Conservation (phyloP, 1,139 yeast genomes). For the Yamadazyma songkhlaensis region DNA sequence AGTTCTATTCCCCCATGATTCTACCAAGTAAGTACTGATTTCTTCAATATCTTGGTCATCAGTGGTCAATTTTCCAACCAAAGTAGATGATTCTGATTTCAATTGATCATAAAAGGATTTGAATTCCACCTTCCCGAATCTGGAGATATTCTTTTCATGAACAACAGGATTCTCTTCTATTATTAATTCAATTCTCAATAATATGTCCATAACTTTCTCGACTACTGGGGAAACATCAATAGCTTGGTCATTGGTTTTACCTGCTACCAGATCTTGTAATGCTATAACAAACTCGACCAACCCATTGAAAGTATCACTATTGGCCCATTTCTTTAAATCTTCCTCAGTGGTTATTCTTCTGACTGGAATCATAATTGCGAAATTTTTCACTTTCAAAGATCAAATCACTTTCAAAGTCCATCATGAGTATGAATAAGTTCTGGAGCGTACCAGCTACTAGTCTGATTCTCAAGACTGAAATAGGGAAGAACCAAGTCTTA, state of each 20-base stretch:
- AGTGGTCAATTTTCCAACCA: conserved; percentile 14
- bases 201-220: conserved; percentile 29
- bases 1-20: conserved; percentile 81
- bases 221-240: conserved; percentile 31
- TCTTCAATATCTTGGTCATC: conserved; percentile 24
- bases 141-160: conserved; percentile 60
- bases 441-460: conserved; percentile 1
- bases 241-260: conserved; percentile 51
- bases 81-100: conserved; percentile 19
- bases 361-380: conserved; percentile 28
- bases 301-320: conserved; percentile 47
- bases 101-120: conserved; percentile 80
- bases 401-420: background rate
- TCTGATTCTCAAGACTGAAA: background rate
- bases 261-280: conserved; percentile 67
- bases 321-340: conserved; percentile 66
- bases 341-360: conserved; percentile 56
- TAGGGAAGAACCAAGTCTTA: conserved; percentile 4
- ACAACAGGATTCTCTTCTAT: conserved; percentile 65
- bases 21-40: conserved; percentile 51
- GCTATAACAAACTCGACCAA: conserved; percentile 54
- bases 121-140: conserved; percentile 93
- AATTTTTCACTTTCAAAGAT: background rate
- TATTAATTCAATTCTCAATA: conserved; percentile 44
- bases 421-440: background rate